These are phyloP conservation scores for Alternaria triticimaculans DNA, from an alignment of 2,329 filamentous ascomycete genomes.

Conservation along the genomic window DNA sequence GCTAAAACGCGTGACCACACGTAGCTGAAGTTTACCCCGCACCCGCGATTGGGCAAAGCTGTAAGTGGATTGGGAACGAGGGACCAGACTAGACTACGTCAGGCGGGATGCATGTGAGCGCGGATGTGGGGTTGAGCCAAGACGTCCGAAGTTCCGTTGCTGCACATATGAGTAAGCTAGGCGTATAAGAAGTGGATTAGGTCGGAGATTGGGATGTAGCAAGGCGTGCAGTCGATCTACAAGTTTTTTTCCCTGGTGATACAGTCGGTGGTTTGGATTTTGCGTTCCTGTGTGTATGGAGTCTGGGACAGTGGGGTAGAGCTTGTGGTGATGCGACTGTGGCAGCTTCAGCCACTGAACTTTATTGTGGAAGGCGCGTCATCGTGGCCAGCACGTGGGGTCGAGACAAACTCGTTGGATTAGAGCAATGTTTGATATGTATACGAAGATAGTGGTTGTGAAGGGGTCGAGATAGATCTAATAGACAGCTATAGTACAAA, in stretches of 20 bases:
- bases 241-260: not conserved
- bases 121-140: not conserved
- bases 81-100: not conserved
- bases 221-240: not conserved
- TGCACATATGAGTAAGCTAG: not conserved
- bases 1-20: not conserved
- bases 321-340: not conserved
- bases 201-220: not conserved
- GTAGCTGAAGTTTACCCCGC: constrained; percentile 4
- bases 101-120: not conserved
- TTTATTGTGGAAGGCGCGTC: not conserved
- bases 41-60: constrained; percentile 6
- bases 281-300: not conserved
- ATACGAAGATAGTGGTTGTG: not conserved
- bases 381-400: not conserved
- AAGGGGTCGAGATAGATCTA: not conserved
- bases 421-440: not conserved
- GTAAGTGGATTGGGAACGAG: not conserved
- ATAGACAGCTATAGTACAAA: constrained; percentile 2
- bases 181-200: not conserved
- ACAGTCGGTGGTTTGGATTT: not conserved
- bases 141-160: not conserved
- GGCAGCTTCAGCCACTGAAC: constrained; percentile 3
- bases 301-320: not conserved
- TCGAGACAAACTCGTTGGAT: not conserved